Evolutionary conservation across 345 rosid species (phyloP).

Genomic region (Bretschneidera sinensis): DNA sequence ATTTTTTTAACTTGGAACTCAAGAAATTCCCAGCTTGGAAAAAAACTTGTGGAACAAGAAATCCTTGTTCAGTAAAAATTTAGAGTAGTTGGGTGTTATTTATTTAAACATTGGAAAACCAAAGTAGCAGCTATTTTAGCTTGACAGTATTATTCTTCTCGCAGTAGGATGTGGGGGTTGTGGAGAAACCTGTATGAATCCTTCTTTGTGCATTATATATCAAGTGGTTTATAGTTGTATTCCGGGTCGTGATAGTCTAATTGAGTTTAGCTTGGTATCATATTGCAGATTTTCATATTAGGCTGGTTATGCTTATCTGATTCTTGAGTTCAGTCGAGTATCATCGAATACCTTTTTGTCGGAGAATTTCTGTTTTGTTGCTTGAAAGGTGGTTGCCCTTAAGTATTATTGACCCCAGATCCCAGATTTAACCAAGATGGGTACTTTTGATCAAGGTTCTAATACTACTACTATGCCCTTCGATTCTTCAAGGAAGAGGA

Average conservation of each 20-base stretch:
- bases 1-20: too few relatives aligned
- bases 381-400: slow-evolving; percentile 6
- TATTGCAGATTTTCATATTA: too few relatives aligned
- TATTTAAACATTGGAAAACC: neutral
- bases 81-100: neutral
- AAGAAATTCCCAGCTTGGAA: neutral
- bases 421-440: slow-evolving; percentile 17
- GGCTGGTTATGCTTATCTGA: too few relatives aligned
- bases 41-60: too few relatives aligned
- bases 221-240: too few relatives aligned
- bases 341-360: neutral
- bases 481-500: slow-evolving; percentile 52
- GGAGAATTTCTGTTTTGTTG: neutral
- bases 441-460: slow-evolving; percentile 17
- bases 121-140: too few relatives aligned
- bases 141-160: neutral
- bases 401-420: neutral
- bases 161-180: too few relatives aligned
- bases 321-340: too few relatives aligned
- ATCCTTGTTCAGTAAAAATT: neutral
- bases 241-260: too few relatives aligned
- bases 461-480: slow-evolving; percentile 11
- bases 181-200: too few relatives aligned
- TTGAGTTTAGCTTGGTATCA: too few relatives aligned
- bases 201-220: too few relatives aligned